Evolutionary conservation across 2,329 filamentous ascomycete species (phyloP).

Genomic region (Thielaviopsis populi): DNA sequence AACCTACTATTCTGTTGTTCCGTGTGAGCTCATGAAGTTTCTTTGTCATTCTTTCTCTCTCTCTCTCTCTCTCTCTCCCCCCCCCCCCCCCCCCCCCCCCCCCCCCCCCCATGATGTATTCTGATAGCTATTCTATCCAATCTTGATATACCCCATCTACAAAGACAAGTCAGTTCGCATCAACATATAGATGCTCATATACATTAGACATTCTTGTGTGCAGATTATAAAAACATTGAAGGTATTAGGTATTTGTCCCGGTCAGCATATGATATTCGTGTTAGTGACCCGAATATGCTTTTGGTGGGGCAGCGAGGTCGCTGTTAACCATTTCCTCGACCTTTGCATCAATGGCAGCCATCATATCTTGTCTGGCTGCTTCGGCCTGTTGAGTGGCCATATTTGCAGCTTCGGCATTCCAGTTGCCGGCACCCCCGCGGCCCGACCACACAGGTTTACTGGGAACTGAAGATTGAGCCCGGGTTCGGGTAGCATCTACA

Average conservation of each 20-base stretch:
- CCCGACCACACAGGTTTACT: constrained; percentile 23
- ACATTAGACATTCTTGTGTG: background rate
- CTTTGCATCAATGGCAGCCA: constrained; percentile 26
- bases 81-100: too few relatives aligned
- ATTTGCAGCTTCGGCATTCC: constrained; percentile 20
- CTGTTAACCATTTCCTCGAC: constrained; percentile 29
- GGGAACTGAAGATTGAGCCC: constrained; percentile 12
- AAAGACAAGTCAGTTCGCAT: too few relatives aligned
- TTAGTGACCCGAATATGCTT: constrained; percentile 23
- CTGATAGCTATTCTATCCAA: background rate
- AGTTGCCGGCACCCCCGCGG: constrained; percentile 41
- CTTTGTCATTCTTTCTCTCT: background rate
- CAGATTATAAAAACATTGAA: background rate
- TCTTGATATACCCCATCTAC: too few relatives aligned
- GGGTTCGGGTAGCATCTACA: background rate
- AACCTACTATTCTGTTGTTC: background rate
- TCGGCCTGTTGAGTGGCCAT: constrained; percentile 15
- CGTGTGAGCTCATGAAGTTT: background rate
- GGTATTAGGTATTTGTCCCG: background rate
- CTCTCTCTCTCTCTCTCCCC: background rate
- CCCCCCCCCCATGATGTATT: too few relatives aligned
- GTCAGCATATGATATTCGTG: background rate
- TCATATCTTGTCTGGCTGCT: constrained; percentile 22
- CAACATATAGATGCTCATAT: too few relatives aligned
- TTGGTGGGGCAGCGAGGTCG: constrained; percentile 27